Percentiles rank a stretch among this genome's conserved stretches.
These are phyloP conservation scores for Diddensiella santjacobensis DNA, from an alignment of 805 yeast genomes.

Conservation along the genomic window DNA sequence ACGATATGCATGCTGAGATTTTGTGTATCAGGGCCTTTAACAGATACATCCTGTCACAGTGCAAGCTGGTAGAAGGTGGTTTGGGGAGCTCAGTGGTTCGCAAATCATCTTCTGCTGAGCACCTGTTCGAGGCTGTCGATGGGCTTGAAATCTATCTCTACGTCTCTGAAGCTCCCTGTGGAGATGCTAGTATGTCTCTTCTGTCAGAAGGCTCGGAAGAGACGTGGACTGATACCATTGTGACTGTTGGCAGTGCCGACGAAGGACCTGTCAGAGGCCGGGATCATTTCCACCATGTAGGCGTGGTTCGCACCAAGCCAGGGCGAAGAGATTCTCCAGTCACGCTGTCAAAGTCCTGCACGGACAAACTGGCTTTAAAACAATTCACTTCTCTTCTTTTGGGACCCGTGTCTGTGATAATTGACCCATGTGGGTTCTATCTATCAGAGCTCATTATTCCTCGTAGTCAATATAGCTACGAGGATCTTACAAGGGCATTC, in stretches of 20 bases:
- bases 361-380: conserved; percentile 70
- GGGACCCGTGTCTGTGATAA: conserved; percentile 27
- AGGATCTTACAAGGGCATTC: conserved; percentile 34
- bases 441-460: conserved; percentile 32
- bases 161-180: conserved; percentile 82
- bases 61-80: conserved; percentile 26
- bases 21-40: conserved; percentile 71
- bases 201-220: conserved; percentile 23
- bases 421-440: conserved; percentile 25
- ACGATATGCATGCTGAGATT: conserved; percentile 90
- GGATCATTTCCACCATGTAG: conserved; percentile 49
- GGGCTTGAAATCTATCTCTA: conserved; percentile 47
- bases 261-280: conserved; percentile 54
- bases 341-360: conserved; percentile 78
- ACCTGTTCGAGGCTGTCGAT: not conserved
- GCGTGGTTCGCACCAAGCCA: conserved; percentile 85
- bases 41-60: conserved; percentile 50
- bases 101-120: not conserved
- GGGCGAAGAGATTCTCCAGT: conserved; percentile 77
- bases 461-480: conserved; percentile 7
- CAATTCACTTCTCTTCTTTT: conserved; percentile 44
- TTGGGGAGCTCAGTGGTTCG: conserved; percentile 2
- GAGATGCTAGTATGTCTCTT: conserved; percentile 74
- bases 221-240: conserved; percentile 17
- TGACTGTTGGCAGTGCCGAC: conserved; percentile 4